Percentiles rank a stretch among this genome's conserved stretches.
phyloP scores from a whole-genome alignment of 345 rosid species.

The Schrenkiella parvula region DNA sequence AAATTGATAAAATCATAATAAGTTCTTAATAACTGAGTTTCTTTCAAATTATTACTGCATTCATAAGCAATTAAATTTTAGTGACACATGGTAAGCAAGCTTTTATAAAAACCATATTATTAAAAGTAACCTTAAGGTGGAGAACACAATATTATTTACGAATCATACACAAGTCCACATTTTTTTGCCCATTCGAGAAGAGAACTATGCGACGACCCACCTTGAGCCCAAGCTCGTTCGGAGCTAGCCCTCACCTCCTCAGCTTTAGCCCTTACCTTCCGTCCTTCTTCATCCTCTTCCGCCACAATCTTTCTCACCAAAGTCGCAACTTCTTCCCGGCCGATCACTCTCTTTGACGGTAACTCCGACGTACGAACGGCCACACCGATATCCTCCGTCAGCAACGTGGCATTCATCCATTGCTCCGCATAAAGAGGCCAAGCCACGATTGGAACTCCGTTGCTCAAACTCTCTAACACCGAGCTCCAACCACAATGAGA shows the following conservation, averaged over 20 bases:
- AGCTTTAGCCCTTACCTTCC: slow-evolving; percentile 30
- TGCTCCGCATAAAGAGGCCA: slow-evolving; percentile 82
- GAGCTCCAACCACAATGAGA: slow-evolving; percentile 82
- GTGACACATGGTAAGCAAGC: not conserved
- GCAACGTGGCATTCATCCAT: slow-evolving; percentile 56
- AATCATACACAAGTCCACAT: slow-evolving; percentile 1
- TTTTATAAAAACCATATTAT: not conserved
- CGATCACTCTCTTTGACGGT: slow-evolving; percentile 14
- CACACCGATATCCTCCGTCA: slow-evolving; percentile 40
- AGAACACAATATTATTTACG: not conserved
- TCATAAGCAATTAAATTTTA: not conserved
- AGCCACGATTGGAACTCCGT: slow-evolving; percentile 58
- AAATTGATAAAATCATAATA: too few species aligned
- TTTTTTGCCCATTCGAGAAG: slow-evolving; percentile 32
- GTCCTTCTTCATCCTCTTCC: slow-evolving; percentile 35
- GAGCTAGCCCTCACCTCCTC: slow-evolving; percentile 33
- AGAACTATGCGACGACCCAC: slow-evolving; percentile 41
- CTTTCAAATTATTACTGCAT: not conserved
- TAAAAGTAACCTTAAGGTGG: not conserved
- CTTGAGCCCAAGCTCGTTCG: slow-evolving; percentile 33
- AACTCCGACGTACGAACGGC: slow-evolving; percentile 35
- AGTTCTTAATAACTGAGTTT: not conserved
- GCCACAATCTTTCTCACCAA: slow-evolving; percentile 40
- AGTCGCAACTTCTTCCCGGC: slow-evolving; percentile 43
- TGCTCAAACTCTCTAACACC: slow-evolving; percentile 48